Percentiles rank a stretch among this genome's conserved stretches.
Conservation (phyloP, 2,329 filamentous ascomycete species). For the Epichloe brachyelytri region DNA sequence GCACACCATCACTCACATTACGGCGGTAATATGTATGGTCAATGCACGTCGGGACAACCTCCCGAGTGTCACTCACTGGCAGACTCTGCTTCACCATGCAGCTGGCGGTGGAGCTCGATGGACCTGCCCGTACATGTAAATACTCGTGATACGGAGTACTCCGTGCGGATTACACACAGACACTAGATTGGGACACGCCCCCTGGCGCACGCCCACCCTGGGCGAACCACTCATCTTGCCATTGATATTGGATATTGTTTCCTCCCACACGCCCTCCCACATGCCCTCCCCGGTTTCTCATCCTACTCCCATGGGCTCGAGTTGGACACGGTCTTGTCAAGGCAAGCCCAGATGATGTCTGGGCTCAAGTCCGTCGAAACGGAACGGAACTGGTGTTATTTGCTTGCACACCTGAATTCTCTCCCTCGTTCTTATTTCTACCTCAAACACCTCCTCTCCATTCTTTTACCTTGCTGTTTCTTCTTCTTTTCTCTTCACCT, state of each 20-base stretch:
- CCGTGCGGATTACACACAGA: not conserved
- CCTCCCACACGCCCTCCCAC: not conserved
- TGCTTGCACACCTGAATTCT: not conserved
- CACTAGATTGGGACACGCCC: not conserved
- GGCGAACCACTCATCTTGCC: not conserved
- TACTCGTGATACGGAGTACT: too few relatives aligned
- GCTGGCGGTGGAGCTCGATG: not conserved
- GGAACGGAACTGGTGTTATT: not conserved
- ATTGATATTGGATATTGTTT: too few relatives aligned
- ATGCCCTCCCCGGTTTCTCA: not conserved
- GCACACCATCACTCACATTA: too few relatives aligned
- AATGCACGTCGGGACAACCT: too few relatives aligned
- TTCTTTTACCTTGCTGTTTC: constrained; percentile 6
- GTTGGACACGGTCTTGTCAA: not conserved
- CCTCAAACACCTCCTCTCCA: not conserved
- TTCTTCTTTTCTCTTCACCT: constrained; percentile 4
- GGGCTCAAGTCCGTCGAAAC: too few relatives aligned
- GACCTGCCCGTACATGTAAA: not conserved
- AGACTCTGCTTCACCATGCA: not conserved
- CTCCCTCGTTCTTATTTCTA: not conserved
- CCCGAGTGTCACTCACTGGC: too few relatives aligned
- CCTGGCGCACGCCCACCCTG: not conserved
- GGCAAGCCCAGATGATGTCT: too few relatives aligned
- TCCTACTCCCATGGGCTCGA: not conserved
- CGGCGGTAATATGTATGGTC: too few relatives aligned